phyloP scores from a whole-genome alignment of 345 rosid genomes.

The Excoecaria cochinchinensis region DNA sequence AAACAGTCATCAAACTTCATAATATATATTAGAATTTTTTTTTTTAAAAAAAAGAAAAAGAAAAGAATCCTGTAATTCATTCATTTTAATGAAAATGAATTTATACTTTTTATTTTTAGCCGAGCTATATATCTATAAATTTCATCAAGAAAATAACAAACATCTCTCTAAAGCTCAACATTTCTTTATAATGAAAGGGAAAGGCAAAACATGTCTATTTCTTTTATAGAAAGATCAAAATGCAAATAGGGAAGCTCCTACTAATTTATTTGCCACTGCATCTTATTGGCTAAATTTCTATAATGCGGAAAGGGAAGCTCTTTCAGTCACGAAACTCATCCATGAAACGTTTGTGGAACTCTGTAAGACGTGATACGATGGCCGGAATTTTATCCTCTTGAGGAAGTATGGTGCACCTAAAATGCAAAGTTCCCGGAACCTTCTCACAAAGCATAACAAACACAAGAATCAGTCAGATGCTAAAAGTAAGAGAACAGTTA shows the following conservation, averaged over 20 bases:
- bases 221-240: neutral
- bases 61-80: too few relatives aligned
- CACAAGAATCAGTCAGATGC: slow-evolving; percentile 5
- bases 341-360: slow-evolving; percentile 85
- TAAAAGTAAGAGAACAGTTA: neutral
- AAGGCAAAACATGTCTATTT: neutral
- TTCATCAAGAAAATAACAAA: neutral
- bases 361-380: slow-evolving; percentile 60
- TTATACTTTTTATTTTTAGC: too few relatives aligned
- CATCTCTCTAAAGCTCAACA: neutral
- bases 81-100: too few relatives aligned
- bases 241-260: neutral
- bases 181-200: neutral
- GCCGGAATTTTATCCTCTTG: slow-evolving; percentile 97
- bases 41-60: too few relatives aligned
- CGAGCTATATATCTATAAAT: neutral
- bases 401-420: slow-evolving; percentile 95
- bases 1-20: too few relatives aligned
- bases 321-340: slow-evolving; percentile 59
- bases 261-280: neutral
- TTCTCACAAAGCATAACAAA: slow-evolving; percentile 24
- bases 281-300: slow-evolving; percentile 20
- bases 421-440: slow-evolving; percentile 99
- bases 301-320: neutral
- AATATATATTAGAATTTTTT: too few relatives aligned